Percentiles rank a stretch among this genome's conserved stretches.
phyloP scores from a whole-genome alignment of 495 filamentous ascomycete genomes.

The Penicillium desertorum region DNA sequence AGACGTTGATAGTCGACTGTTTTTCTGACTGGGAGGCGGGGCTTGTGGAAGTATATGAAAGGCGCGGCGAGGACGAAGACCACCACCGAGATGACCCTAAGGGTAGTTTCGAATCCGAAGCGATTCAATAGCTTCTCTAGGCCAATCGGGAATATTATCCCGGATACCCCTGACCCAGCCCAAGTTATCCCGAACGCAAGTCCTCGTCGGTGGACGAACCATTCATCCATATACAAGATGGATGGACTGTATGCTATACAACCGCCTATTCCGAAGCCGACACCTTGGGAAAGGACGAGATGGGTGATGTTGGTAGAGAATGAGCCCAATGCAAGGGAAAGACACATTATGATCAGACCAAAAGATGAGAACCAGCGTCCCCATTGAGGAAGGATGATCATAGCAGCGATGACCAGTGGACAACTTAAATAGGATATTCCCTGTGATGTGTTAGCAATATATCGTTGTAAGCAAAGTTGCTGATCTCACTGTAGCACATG shows the following conservation, averaged over 20 bases:
- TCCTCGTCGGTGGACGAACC: conserved; percentile 51
- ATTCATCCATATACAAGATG: conserved; percentile 52
- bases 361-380: conserved; percentile 20
- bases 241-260: conserved; percentile 49
- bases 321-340: conserved; percentile 44
- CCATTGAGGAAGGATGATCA: conserved; percentile 26
- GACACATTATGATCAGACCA: conserved; percentile 33
- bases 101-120: conserved; percentile 54
- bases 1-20: conserved; percentile 17
- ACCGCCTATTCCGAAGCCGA: conserved; percentile 49
- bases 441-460: conserved; percentile 9
- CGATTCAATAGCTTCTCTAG: conserved; percentile 46
- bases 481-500: conserved; percentile 46
- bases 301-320: conserved; percentile 47
- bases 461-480: neutral
- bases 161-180: conserved; percentile 44
- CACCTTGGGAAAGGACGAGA: conserved; percentile 52
- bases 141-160: conserved; percentile 47
- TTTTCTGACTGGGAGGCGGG: conserved; percentile 48
- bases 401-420: conserved; percentile 17
- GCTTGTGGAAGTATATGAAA: conserved; percentile 56
- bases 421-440: conserved; percentile 26
- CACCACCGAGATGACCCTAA: conserved; percentile 46
- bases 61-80: conserved; percentile 51
- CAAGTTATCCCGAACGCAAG: conserved; percentile 53